These are phyloP conservation scores for Talaromyces sp. DNA, from an alignment of 2,329 filamentous ascomycete genomes.

Conservation along the genomic window DNA sequence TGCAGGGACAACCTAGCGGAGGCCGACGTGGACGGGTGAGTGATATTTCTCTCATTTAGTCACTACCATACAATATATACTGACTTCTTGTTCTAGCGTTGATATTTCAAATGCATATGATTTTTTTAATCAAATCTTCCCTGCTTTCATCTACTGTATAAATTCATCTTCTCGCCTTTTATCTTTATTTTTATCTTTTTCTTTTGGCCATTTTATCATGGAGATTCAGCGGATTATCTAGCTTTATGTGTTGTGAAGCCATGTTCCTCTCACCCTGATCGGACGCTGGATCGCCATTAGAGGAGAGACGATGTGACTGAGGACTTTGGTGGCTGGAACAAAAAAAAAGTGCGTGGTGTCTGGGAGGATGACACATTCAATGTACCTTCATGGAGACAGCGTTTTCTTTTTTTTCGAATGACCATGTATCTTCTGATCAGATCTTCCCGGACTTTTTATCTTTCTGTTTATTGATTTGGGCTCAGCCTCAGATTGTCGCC, in stretches of 20 bases:
- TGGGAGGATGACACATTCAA: conserved; percentile 5
- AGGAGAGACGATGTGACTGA: conserved; percentile 17
- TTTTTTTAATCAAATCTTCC: conserved; percentile 35
- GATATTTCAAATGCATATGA: conserved; percentile 32
- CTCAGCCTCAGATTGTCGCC: background rate
- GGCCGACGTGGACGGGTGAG: conserved; percentile 60
- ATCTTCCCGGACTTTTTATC: background rate
- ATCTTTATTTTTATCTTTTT: conserved; percentile 27
- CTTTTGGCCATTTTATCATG: conserved; percentile 26
- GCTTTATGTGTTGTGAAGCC: conserved; percentile 30
- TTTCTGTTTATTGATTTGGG: background rate
- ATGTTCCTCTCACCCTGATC: conserved; percentile 27
- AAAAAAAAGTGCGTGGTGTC: conserved; percentile 16
- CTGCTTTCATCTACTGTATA: conserved; percentile 40
- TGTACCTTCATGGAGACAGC: conserved; percentile 18
- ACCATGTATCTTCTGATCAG: conserved; percentile 17
- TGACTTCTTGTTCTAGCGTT: conserved; percentile 32
- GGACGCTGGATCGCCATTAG: conserved; percentile 46
- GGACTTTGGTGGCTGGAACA: conserved; percentile 4
- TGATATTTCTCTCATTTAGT: conserved; percentile 6
- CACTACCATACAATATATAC: background rate
- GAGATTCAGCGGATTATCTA: conserved; percentile 38
- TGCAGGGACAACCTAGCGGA: conserved; percentile 49
- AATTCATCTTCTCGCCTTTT: conserved; percentile 26
- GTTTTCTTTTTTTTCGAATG: conserved; percentile 15